Evolutionary conservation across 163 green algal species (phyloP), one percentile per base, ranked within the genome.

Genomic region (Prototheca cutis): DNA sequence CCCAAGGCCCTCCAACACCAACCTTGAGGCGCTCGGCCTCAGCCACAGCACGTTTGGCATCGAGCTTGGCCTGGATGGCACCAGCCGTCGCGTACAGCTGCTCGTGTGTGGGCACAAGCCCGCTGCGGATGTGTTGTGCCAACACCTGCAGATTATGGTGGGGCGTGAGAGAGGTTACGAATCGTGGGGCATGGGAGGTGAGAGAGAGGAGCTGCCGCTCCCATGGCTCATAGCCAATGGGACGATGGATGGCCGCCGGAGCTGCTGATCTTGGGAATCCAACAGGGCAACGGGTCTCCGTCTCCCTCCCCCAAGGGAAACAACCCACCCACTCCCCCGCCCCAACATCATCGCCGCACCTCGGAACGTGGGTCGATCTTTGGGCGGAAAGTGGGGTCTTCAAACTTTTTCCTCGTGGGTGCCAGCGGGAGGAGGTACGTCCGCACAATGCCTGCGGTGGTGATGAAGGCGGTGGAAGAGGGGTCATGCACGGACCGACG

Each of bases 341-440:
- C 15, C 39, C 15, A 48, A 48, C 15, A 17, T n/a, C 13, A 48
- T n/a, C n/a, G 45, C 2, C 48, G 49, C 52, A 58, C 57, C 64
- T 54, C 34, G 6, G 69, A 77, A 19, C 40, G 34, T 1, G 53
- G 45, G 34, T 71, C 62, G 13, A 77, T 63, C 24, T 28, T 29
- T 17, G 69, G 69, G 33, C 48, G 54, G 58, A 77, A 77, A 21
- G 58, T 70, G 8, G 59, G 63, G 29, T 77, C 63, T 13, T 77
- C 69, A 59, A 59, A 69, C 59, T 70, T 70, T 33, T 62, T 66
- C 15, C 69, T 63, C 7, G 5, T 45, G 2, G 45, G 48, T 2
- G 69, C 56, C 53, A 72, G 59, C n/a, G 69, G 69, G 45, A 77
- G 47, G 30, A 77, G 63, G 59, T 77, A 77, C 33, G 64, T 52